phyloP scores from a whole-genome alignment of 2,329 filamentous ascomycete species.

The Aspergillus ibericus region DNA sequence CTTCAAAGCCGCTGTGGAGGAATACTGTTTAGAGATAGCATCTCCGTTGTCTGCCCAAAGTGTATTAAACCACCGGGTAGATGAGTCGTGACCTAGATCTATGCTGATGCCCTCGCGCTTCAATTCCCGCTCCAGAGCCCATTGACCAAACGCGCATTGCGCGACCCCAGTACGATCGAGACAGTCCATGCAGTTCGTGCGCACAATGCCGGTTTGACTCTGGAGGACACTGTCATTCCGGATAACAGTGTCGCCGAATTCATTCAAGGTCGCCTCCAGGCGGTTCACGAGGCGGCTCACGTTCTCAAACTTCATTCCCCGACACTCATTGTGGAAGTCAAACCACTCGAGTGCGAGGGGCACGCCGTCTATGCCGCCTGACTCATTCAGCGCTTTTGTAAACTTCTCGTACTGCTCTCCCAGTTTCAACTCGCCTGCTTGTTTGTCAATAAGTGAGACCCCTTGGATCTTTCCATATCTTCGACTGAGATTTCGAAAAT shows the following conservation, averaged over 20 bases:
- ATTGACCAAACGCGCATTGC: constrained; percentile 84
- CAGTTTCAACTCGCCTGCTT: constrained; percentile 75
- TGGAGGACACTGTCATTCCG: constrained; percentile 44
- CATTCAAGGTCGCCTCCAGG: constrained; percentile 66
- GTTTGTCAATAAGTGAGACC: constrained; percentile 85
- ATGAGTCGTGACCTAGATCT: constrained; percentile 71
- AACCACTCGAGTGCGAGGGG: constrained; percentile 86
- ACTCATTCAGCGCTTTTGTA: constrained; percentile 65
- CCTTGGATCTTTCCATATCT: constrained; percentile 76
- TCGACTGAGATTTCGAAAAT: constrained; percentile 69
- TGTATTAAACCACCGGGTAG: constrained; percentile 90
- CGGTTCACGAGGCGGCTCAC: constrained; percentile 75
- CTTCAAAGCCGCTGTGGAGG: constrained; percentile 91
- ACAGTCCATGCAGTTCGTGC: constrained; percentile 99
- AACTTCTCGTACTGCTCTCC: constrained; percentile 75
- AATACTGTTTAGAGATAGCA: constrained; percentile 92
- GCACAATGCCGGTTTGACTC: constrained; percentile 72
- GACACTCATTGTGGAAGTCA: constrained; percentile 88
- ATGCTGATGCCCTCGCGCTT: constrained; percentile 74
- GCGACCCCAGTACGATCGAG: constrained; percentile 94
- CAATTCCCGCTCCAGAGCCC: constrained; percentile 77
- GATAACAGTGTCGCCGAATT: constrained; percentile 69
- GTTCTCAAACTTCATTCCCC: constrained; percentile 98
- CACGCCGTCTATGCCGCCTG: constrained; percentile 52
- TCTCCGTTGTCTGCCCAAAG: constrained; percentile 98